Conservation (phyloP, 2,329 filamentous ascomycete species). For the Trichoderma guizhouense region DNA sequence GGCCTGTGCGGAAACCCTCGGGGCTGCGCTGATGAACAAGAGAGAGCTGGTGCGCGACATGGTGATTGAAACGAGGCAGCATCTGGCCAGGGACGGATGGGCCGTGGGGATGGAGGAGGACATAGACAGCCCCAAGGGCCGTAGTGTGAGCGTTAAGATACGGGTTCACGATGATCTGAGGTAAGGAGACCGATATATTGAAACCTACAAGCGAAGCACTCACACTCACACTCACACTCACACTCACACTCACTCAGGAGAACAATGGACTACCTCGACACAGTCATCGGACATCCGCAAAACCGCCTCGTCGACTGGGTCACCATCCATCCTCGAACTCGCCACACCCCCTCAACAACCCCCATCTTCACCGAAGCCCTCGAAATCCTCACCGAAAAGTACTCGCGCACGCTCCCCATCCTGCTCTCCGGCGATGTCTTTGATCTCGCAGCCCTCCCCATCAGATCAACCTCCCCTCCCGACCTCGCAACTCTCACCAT, state of each 20-base stretch:
- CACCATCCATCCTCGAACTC: slow-evolving; percentile 66
- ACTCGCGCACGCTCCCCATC: slow-evolving; percentile 55
- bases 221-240: background rate
- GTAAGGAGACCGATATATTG: slow-evolving; percentile 26
- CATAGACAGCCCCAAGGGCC: slow-evolving; percentile 41
- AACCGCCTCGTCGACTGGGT: slow-evolving; percentile 61
- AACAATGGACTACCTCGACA: slow-evolving; percentile 61
- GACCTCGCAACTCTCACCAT: slow-evolving; percentile 32
- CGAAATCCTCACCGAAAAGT: slow-evolving; percentile 50
- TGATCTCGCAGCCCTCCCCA: slow-evolving; percentile 49
- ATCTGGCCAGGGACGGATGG: slow-evolving; percentile 53
- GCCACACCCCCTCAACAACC: slow-evolving; percentile 56
- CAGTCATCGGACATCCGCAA: slow-evolving; percentile 53
- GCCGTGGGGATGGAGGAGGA: slow-evolving; percentile 44
- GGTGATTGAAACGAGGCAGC: slow-evolving; percentile 54
- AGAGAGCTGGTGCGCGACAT: slow-evolving; percentile 65
- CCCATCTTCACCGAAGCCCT: slow-evolving; percentile 63
- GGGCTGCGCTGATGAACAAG: slow-evolving; percentile 65
- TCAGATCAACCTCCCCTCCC: slow-evolving; percentile 30
- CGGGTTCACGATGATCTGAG: slow-evolving; percentile 63
- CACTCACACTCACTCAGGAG: slow-evolving; percentile 29
- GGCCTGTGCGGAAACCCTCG: slow-evolving; percentile 66
- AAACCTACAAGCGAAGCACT: background rate
- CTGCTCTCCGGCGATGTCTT: slow-evolving; percentile 70
- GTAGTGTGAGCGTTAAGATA: slow-evolving; percentile 69